Evolutionary conservation across 2,329 filamentous ascomycete species (phyloP).

Genomic region (Orbilia oligospora): DNA sequence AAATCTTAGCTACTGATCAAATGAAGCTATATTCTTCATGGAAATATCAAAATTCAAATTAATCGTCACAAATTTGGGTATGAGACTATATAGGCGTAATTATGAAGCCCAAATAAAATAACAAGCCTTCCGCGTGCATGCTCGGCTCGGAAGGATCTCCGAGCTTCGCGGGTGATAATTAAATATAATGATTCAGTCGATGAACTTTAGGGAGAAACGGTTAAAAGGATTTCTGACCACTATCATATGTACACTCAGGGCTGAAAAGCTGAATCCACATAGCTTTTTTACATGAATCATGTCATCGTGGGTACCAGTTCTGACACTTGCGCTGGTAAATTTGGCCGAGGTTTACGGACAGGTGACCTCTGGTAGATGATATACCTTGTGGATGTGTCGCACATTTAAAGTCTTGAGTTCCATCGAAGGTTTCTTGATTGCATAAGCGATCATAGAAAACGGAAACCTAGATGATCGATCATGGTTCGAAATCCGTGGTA

Average conservation of each 20-base stretch:
- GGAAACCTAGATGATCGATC: constrained; percentile 47
- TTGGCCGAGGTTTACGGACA: constrained; percentile 11
- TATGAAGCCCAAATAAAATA: background rate
- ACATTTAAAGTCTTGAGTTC: background rate
- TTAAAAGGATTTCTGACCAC: background rate
- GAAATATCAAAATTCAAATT: constrained; percentile 29
- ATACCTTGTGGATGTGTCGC: constrained; percentile 13
- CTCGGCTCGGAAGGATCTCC: constrained; percentile 23
- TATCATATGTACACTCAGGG: background rate
- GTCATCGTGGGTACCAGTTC: constrained; percentile 15
- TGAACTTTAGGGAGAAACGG: background rate
- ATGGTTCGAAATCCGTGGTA: constrained; percentile 36
- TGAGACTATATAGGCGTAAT: background rate
- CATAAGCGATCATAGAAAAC: constrained; percentile 57
- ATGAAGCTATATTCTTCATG: constrained; percentile 26
- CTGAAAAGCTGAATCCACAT: constrained; percentile 19
- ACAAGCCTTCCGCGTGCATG: background rate
- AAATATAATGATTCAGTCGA: background rate
- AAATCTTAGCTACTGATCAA: background rate
- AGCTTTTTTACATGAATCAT: constrained; percentile 8
- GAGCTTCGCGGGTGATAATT: background rate
- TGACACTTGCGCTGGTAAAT: background rate
- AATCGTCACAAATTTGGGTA: background rate
- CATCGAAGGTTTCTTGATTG: constrained; percentile 14
- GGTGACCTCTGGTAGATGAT: constrained; percentile 1